These are phyloP conservation scores for Sporothrix humicola DNA, from an alignment of 2,329 filamentous ascomycete genomes.

Conservation along the genomic window DNA sequence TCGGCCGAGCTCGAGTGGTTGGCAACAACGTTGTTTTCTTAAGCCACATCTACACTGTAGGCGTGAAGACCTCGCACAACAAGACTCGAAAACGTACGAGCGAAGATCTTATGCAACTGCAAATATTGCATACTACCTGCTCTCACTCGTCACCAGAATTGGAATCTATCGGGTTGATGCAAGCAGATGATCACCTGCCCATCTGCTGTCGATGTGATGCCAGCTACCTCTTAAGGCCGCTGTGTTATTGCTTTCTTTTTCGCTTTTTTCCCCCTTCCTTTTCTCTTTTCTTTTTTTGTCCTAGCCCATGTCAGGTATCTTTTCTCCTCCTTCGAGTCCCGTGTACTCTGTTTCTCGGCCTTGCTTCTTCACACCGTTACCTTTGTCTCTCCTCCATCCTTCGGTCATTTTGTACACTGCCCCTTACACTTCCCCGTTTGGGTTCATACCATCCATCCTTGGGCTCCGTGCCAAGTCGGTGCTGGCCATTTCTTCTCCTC, in stretches of 20 bases:
- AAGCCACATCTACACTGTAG: not conserved
- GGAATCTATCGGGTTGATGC: constrained; percentile 3
- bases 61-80: not conserved
- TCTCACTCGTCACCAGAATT: not conserved
- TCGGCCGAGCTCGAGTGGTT: not conserved
- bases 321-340: not conserved
- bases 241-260: constrained; percentile 20
- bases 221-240: not conserved
- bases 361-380: constrained; percentile 1
- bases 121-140: not conserved
- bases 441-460: not conserved
- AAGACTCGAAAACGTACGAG: not conserved
- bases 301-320: not conserved
- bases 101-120: not conserved
- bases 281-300: not conserved
- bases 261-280: not conserved
- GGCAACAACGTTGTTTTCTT: not conserved
- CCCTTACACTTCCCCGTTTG: not conserved
- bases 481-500: constrained; percentile 7
- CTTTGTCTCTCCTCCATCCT: constrained; percentile 13
- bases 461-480: constrained; percentile 7
- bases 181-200: constrained; percentile 26
- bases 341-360: not conserved
- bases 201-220: constrained; percentile 7
- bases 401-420: not conserved